Evolutionary conservation across 768 basidiomycete species (phyloP), one percentile per base, ranked within the genome.

Genomic region (Boletus tomentosulus): DNA sequence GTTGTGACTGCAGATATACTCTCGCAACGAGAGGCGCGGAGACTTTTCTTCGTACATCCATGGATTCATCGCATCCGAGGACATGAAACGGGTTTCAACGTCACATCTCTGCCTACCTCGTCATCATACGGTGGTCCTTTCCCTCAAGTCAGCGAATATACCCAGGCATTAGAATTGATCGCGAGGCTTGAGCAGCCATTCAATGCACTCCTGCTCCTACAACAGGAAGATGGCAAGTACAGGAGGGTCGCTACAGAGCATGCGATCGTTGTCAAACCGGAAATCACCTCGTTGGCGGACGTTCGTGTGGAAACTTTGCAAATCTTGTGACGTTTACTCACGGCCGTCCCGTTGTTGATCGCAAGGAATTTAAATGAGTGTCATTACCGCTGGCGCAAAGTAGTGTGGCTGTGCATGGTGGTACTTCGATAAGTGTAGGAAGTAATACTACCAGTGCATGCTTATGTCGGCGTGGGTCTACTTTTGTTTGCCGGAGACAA

Each of bases 401-500:
- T 1, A 19, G 19, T 19, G 19, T 19, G 19, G 19, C 19, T 19
- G 19, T 19, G 19, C 19, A n/a, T n/a, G n/a, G n/a, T n/a, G n/a
- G n/a, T n/a, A n/a, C n/a, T n/a, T n/a, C n/a, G n/a, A n/a, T n/a
- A n/a, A n/a, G n/a, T n/a, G n/a, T n/a, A n/a, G n/a, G n/a, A n/a
- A n/a, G n/a, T n/a, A n/a, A n/a, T n/a, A n/a, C n/a, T n/a, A n/a
- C n/a, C n/a, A n/a, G 19, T 19, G 19, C 19, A 16, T 73, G 34
- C 38, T 70, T 44, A 69, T 74, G 64, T 63, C 66, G 38, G 51
- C 42, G 8, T 77, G 69, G 72, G 66, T 66, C 25, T 71, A 72
- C 57, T 57, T 75, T 46, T 67, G 65, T 57, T 57, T 76, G 33
- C 75, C 76, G 19, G 75, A 77, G 63, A 77, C 75, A 11, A 73